Evolutionary conservation across 805 yeast species (phyloP).

Genomic region (Kuraishia cidri): DNA sequence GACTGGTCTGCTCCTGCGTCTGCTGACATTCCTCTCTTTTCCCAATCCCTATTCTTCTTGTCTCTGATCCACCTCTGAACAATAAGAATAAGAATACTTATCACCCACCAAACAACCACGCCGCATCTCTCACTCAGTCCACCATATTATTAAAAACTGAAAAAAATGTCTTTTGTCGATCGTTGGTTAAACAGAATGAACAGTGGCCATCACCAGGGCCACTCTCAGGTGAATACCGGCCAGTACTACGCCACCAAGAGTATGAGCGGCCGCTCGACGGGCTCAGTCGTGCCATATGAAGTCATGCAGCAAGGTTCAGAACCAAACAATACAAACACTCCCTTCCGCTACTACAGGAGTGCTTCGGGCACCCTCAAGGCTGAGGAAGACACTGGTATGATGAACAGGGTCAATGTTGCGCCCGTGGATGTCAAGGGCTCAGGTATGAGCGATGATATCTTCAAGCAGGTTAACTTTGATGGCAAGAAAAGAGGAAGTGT

Average conservation of each 20-base stretch:
- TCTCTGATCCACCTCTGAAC: not conserved
- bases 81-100: constrained; percentile 1
- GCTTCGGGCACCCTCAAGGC: constrained; percentile 3
- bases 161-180: constrained; percentile 15
- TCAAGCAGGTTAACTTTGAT: not conserved
- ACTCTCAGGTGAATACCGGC: constrained; percentile 15
- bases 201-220: constrained; percentile 8
- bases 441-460: not conserved
- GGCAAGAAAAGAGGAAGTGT: constrained; percentile 1
- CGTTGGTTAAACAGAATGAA: constrained; percentile 21
- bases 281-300: constrained; percentile 1
- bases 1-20: too few relatives aligned
- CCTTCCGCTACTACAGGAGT: constrained; percentile 15
- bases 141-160: not conserved
- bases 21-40: not conserved
- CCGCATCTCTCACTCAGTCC: not conserved
- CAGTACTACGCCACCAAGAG: constrained; percentile 8
- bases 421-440: not conserved
- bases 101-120: too few relatives aligned
- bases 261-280: constrained; percentile 2
- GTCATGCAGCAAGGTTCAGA: constrained; percentile 8
- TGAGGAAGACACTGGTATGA: constrained; percentile 2
- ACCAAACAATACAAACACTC: constrained; percentile 21
- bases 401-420: constrained; percentile 1
- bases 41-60: not conserved